A percentile compares a stretch with the other conserved stretches of the same genome.
phyloP scores from a whole-genome alignment of 129 eudicot genomes.

The Cynara cardunculus region DNA sequence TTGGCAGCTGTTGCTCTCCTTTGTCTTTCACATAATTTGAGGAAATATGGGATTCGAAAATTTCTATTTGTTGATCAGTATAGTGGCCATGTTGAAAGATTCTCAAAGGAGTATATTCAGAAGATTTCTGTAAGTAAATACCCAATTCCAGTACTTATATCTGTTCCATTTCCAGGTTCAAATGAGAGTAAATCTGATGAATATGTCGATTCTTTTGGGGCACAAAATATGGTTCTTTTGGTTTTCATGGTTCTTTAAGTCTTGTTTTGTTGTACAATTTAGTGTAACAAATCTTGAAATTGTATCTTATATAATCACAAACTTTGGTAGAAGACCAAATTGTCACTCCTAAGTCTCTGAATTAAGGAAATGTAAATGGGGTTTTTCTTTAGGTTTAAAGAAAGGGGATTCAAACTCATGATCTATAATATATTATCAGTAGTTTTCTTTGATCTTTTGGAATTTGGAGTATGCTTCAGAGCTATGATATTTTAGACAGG shows the following conservation, averaged over 20 bases:
- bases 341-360: not conserved
- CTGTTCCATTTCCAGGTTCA: not conserved
- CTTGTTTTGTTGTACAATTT: not conserved
- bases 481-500: too few relatives aligned
- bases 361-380: not conserved
- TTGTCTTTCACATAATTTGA: constrained; percentile 63
- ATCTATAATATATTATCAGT: not conserved
- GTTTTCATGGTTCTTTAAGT: not conserved
- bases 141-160: not conserved
- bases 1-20: constrained; percentile 65
- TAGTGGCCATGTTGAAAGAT: constrained; percentile 58
- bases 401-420: not conserved
- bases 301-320: not conserved
- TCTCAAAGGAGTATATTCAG: constrained; percentile 46
- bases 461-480: not conserved
- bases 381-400: not conserved
- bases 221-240: too few relatives aligned
- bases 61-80: constrained; percentile 72
- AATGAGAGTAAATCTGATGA: not conserved
- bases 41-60: constrained; percentile 67
- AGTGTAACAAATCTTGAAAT: not conserved
- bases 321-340: not conserved
- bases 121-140: constrained; percentile 53
- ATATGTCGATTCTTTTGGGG: too few relatives aligned
- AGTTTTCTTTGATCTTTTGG: not conserved